phyloP scores from a whole-genome alignment of 169 alveolate genomes.

The Eimeria falciformis region DNA sequence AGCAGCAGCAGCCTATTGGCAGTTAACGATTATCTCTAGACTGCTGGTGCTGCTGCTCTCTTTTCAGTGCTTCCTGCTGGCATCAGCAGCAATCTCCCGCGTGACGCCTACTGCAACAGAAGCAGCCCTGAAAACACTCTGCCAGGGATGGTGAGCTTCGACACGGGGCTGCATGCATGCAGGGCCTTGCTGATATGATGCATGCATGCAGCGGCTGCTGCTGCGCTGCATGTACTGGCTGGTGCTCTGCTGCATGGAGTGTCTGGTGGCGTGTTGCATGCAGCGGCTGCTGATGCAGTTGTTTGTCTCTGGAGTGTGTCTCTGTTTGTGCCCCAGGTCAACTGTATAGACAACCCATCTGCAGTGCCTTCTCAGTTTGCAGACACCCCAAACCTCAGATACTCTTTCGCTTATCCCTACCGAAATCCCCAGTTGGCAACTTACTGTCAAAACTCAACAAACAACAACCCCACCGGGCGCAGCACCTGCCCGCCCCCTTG shows the following conservation, averaged over 20 bases:
- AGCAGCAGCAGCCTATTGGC: neutral
- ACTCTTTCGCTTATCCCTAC: neutral
- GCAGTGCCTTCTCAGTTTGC: neutral
- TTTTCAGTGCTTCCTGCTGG: neutral
- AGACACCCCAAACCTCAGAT: neutral
- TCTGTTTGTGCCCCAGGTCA: neutral
- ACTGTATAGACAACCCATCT: neutral
- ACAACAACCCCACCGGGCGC: neutral
- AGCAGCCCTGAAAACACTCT: no score
- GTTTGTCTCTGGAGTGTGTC: no score
- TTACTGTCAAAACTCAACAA: neutral
- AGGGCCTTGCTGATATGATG: no score
- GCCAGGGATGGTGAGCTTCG: no score
- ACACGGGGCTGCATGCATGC: no score
- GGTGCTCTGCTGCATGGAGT: no score
- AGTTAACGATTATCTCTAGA: no score
- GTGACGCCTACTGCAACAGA: neutral
- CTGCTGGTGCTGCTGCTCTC: neutral
- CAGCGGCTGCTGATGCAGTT: no score
- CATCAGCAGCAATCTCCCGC: neutral
- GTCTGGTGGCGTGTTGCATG: no score
- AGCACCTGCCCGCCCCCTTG: slow-evolving; percentile 1
- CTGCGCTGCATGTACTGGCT: no score
- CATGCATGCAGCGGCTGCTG: no score
- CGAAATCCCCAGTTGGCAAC: neutral